phyloP scores from a whole-genome alignment of 768 basidiomycete species.

The Kwoniella newhampshirensis region DNA sequence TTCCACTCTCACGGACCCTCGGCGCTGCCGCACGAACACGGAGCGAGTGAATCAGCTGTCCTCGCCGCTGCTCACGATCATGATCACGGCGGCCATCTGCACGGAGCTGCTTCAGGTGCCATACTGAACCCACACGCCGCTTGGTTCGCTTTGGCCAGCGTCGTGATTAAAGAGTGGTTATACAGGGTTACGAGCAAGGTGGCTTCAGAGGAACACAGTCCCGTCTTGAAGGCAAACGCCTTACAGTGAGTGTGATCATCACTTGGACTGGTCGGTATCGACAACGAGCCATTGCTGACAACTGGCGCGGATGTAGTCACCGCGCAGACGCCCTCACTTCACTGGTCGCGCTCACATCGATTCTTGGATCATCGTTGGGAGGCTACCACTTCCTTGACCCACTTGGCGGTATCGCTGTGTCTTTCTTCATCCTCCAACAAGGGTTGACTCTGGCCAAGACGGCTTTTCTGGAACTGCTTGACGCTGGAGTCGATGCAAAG shows the following conservation, averaged over 20 bases:
- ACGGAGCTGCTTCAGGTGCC: slow-evolving; percentile 52
- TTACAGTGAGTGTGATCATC: slow-evolving; percentile 60
- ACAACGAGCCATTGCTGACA: background rate
- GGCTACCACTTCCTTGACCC: slow-evolving; percentile 86
- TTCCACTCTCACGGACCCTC: slow-evolving; percentile 59
- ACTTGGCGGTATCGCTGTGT: slow-evolving; percentile 87
- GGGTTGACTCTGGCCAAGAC: slow-evolving; percentile 66
- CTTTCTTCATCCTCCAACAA: slow-evolving; percentile 80
- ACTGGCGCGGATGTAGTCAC: slow-evolving; percentile 57
- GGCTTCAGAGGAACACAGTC: slow-evolving; percentile 84
- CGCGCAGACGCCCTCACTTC: slow-evolving; percentile 96
- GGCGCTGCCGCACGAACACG: slow-evolving; percentile 54
- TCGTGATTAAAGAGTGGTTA: slow-evolving; percentile 86
- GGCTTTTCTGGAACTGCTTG: slow-evolving; percentile 78
- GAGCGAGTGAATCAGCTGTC: slow-evolving; percentile 47
- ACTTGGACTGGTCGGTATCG: too few species aligned
- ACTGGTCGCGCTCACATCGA: slow-evolving; percentile 84
- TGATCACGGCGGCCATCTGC: slow-evolving; percentile 54
- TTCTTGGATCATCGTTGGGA: slow-evolving; percentile 75
- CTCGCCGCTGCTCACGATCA: slow-evolving; percentile 55
- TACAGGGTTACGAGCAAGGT: slow-evolving; percentile 86
- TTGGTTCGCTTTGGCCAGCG: slow-evolving; percentile 85
- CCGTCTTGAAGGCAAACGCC: slow-evolving; percentile 92
- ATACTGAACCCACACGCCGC: slow-evolving; percentile 87
- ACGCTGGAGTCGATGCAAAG: slow-evolving; percentile 68